Base-by-base conservation (phyloP, 1,284 basidiomycete species). In the Sporisorium exsertum region DNA sequence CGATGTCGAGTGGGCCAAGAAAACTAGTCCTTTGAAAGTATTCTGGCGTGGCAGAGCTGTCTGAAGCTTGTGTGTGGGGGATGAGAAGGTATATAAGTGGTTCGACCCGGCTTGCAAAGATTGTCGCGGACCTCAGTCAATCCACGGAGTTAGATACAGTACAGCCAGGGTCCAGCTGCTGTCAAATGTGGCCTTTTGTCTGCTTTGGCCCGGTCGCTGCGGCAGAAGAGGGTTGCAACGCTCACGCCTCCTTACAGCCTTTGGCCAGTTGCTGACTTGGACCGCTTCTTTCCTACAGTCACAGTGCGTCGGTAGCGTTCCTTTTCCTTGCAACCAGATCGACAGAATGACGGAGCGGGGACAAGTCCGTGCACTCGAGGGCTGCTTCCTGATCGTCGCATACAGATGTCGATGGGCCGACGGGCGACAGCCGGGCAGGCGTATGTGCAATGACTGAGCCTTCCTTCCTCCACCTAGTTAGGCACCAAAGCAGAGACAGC, bases 321-420 rank as follows among this genome's bases (percentile, higher is more conserved):
- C 12, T 7, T 18, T 5, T 40, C 9, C 12, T 40, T 9, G n/a
- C n/a, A 20, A 20, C 7, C n/a, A 15, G 40, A 43, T 20, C 40
- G 45, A 24, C 45, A 47, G 45, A 24, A 8, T 52, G 33, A 52
- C 50, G 32, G 24, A 43, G 27, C 37, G 46, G 47, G 51, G 18
- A 47, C 13, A 37, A 59, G 68, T 50, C 58, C 62, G 62, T 64
- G 68, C 68, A 13, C 29, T 33, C 3, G 5, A 1, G 35, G 9
- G 26, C 26, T 22, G n/a, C 26, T 64, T 42, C 20, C 56, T 55
- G 68, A 71, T 71, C 63, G 68, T 62, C 68, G 45, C 42, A 47
- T 61, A 71, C 62, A 65, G 67, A 42, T 12, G 42, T 71, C 68
- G 62, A 71, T 71, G 57, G 27, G 26, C 32, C 33, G 46, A 50